A percentile compares a stretch with the other conserved stretches of the same genome.
Evolutionary conservation across 2,329 filamentous ascomycete species (phyloP).

Genomic region (Capronia coronata): DNA sequence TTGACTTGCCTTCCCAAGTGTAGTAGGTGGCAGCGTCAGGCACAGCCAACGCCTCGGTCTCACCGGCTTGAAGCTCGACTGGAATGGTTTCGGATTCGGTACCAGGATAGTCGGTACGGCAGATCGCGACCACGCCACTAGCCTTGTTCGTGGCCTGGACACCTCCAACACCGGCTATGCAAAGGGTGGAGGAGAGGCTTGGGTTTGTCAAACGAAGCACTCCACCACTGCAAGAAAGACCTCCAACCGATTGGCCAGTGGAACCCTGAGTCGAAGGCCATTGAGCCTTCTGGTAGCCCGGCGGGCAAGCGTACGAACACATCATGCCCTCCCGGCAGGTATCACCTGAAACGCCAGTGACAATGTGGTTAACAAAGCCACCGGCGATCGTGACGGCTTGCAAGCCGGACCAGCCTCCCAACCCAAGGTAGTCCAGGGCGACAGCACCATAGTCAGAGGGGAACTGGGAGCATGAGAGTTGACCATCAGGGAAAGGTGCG

Average conservation of each 20-base stretch:
- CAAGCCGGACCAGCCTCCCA: conserved; percentile 73
- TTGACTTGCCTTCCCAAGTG: conserved; percentile 64
- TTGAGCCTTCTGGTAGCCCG: conserved; percentile 86
- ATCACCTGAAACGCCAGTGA: conserved; percentile 55
- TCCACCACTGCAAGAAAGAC: conserved; percentile 66
- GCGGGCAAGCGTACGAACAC: conserved; percentile 91
- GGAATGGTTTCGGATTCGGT: conserved; percentile 84
- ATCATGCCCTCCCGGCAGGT: conserved; percentile 59
- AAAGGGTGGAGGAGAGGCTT: conserved; percentile 60
- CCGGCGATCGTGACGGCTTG: conserved; percentile 55
- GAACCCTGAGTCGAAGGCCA: conserved; percentile 74
- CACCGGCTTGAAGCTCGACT: conserved; percentile 55
- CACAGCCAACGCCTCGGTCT: conserved; percentile 62
- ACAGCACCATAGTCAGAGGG: conserved; percentile 76
- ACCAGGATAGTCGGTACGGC: conserved; percentile 89
- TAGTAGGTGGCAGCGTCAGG: conserved; percentile 68
- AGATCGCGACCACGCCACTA: conserved; percentile 60
- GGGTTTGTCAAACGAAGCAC: conserved; percentile 72
- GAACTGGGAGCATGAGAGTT: conserved; percentile 65
- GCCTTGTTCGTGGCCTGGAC: conserved; percentile 73
- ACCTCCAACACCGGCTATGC: conserved; percentile 63
- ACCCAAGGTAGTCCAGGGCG: conserved; percentile 58
- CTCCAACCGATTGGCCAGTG: conserved; percentile 79
- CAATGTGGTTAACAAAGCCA: conserved; percentile 57
- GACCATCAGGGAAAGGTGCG: conserved; percentile 66